Conservation (phyloP, 139 green algal genomes). For the Micractinium sp. region DNA sequence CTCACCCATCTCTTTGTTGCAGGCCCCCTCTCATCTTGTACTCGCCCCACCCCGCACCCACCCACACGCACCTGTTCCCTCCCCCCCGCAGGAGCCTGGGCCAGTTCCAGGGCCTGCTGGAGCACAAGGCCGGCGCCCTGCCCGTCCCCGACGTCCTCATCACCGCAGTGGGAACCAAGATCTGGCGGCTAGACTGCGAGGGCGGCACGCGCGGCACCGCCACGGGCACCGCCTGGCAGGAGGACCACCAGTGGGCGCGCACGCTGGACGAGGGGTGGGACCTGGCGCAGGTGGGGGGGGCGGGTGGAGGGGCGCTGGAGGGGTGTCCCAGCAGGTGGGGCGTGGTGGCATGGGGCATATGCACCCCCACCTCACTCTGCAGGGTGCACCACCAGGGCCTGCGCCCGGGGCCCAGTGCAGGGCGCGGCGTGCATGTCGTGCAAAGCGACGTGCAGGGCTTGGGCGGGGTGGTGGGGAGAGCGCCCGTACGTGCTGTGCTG, state of each 20-base stretch:
- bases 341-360: too few species aligned
- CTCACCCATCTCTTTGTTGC: too few species aligned
- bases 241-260: slow-evolving; percentile 79
- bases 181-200: slow-evolving; percentile 73
- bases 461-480: too few species aligned
- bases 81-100: slow-evolving; percentile 52
- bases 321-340: neutral
- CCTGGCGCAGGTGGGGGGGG: slow-evolving; percentile 40
- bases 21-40: too few species aligned
- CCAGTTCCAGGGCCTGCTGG: slow-evolving; percentile 78
- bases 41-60: neutral
- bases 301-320: neutral
- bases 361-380: too few species aligned
- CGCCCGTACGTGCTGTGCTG: neutral
- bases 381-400: too few species aligned
- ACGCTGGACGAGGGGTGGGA: slow-evolving; percentile 82
- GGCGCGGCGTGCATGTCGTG: neutral
- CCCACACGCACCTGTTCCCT: neutral
- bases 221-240: slow-evolving; percentile 68
- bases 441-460: neutral
- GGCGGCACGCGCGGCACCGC: slow-evolving; percentile 55
- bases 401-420: too few species aligned
- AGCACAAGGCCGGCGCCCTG: slow-evolving; percentile 72
- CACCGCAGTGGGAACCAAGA: slow-evolving; percentile 90
- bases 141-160: slow-evolving; percentile 86